Evolutionary conservation across 2,329 filamentous ascomycete genomes (phyloP).

Genomic region (Balansia obtecta): DNA sequence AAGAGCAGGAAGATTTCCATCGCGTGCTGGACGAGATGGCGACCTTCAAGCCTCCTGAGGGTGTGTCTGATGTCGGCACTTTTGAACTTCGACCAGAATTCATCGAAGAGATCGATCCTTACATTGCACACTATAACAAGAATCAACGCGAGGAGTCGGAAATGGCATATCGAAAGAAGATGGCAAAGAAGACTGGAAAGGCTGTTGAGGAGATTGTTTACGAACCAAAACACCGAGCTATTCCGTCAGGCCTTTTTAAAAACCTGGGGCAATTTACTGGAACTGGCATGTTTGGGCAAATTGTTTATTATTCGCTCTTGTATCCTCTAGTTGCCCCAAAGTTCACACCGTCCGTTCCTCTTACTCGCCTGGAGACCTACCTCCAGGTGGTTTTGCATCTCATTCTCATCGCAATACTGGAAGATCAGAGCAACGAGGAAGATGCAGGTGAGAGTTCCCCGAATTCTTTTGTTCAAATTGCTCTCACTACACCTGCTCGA

Average conservation of each 20-base stretch:
- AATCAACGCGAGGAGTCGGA: slow-evolving; percentile 96
- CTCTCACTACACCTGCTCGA: slow-evolving; percentile 51
- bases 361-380: slow-evolving; percentile 79
- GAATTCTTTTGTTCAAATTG: slow-evolving; percentile 60
- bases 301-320: slow-evolving; percentile 77
- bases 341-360: slow-evolving; percentile 61
- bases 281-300: slow-evolving; percentile 76
- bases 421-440: slow-evolving; percentile 56
- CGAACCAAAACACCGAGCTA: slow-evolving; percentile 70
- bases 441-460: slow-evolving; percentile 32
- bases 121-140: slow-evolving; percentile 90
- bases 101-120: slow-evolving; percentile 83
- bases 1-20: slow-evolving; percentile 82
- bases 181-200: slow-evolving; percentile 79
- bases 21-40: slow-evolving; percentile 78
- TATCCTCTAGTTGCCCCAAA: slow-evolving; percentile 62
- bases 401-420: slow-evolving; percentile 70
- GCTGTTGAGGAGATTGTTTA: slow-evolving; percentile 74
- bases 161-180: slow-evolving; percentile 71
- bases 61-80: slow-evolving; percentile 80
- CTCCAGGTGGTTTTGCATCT: slow-evolving; percentile 85
- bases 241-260: slow-evolving; percentile 65
- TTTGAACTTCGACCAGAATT: slow-evolving; percentile 85
- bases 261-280: slow-evolving; percentile 67
- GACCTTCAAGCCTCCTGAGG: slow-evolving; percentile 80